Percentiles rank a stretch among this genome's conserved stretches.
These are phyloP conservation scores for Venturia nashicola DNA, from an alignment of 2,329 filamentous ascomycete species.

Conservation along the genomic window DNA sequence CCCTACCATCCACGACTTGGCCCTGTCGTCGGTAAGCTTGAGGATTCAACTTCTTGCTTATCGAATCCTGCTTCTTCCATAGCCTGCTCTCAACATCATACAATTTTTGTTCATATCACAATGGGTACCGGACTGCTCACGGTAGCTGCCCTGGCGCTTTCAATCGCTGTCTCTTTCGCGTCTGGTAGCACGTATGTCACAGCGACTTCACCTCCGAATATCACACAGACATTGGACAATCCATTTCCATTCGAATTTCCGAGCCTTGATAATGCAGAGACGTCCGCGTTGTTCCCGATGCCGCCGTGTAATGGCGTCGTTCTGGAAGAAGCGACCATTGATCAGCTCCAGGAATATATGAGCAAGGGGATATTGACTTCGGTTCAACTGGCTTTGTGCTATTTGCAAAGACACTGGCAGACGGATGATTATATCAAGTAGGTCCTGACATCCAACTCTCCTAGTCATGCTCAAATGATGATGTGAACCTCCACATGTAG, in stretches of 20 bases:
- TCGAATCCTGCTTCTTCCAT: too few species aligned
- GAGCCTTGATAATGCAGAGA: conserved; percentile 16
- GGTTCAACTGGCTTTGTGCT: conserved; percentile 26
- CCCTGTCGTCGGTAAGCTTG: background rate
- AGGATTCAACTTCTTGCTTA: background rate
- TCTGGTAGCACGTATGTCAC: background rate
- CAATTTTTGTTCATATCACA: background rate
- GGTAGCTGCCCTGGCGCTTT: background rate
- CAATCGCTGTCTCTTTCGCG: background rate
- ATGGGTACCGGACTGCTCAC: background rate
- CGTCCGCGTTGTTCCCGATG: conserved; percentile 47
- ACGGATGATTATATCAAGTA: conserved; percentile 11
- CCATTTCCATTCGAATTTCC: conserved; percentile 27
- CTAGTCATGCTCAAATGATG: background rate
- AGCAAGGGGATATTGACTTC: conserved; percentile 41
- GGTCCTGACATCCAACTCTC: background rate
- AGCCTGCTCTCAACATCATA: background rate
- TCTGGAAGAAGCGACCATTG: conserved; percentile 58
- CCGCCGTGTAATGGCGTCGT: conserved; percentile 44
- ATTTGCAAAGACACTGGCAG: conserved; percentile 6
- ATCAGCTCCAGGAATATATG: conserved; percentile 51
- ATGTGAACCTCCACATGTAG: background rate
- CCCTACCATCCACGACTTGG: background rate
- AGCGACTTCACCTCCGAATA: background rate
- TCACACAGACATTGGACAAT: conserved; percentile 10